Evolutionary conservation across 169 alveolate species (phyloP).

Genomic region (Plasmodium blacklocki): DNA sequence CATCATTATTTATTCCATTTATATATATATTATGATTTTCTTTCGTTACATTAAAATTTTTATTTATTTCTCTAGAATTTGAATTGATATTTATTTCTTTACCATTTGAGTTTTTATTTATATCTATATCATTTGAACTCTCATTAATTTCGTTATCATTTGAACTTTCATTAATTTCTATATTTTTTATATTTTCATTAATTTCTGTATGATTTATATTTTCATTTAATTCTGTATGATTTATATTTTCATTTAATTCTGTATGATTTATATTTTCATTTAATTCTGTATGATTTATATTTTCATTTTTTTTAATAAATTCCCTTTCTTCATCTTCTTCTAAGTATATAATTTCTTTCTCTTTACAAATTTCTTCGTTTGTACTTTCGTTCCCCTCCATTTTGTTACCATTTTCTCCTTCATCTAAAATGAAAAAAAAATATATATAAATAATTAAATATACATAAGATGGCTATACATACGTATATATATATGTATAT

Average conservation of each 20-base stretch:
- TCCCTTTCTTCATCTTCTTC: slow-evolving; percentile 10
- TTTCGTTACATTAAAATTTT: neutral
- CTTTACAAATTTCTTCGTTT: slow-evolving; percentile 7
- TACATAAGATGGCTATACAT: neutral
- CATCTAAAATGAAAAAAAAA: neutral
- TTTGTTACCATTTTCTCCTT: slow-evolving; percentile 8
- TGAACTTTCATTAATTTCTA: neutral
- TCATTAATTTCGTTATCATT: neutral
- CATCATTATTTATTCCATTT: neutral
- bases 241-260: slow-evolving; percentile 1
- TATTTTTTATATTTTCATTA: neutral
- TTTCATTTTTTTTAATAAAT: neutral
- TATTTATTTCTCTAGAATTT: slow-evolving; percentile 9
- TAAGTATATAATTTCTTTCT: neutral
- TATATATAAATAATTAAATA: neutral
- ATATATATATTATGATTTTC: slow-evolving; percentile 12
- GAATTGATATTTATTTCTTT: neutral
- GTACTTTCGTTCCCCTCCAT: slow-evolving; percentile 12
- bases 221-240: neutral
- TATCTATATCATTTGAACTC: neutral
- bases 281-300: neutral
- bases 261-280: neutral
- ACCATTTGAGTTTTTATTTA: neutral
- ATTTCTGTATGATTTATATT: neutral
- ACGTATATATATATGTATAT: neutral